Evolutionary conservation across 495 filamentous ascomycete species (phyloP).

Genomic region (Aspergillus avenaceus): DNA sequence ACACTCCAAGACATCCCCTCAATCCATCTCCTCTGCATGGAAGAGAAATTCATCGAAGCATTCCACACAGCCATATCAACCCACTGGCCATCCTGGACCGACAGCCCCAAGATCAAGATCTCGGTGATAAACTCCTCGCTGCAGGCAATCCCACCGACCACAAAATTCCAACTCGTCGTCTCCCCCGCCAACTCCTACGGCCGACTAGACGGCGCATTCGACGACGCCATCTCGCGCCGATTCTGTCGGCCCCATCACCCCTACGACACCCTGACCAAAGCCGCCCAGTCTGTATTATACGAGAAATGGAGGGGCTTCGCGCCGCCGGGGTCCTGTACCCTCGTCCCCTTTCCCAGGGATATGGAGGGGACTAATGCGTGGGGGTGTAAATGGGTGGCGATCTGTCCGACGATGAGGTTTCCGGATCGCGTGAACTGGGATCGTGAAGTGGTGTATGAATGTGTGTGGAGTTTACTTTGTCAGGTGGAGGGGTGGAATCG

Average conservation of each 20-base stretch:
- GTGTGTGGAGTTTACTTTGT: conserved; percentile 47
- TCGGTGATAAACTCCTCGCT: conserved; percentile 2
- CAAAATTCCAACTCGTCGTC: conserved; percentile 43
- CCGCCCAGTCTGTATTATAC: conserved; percentile 39
- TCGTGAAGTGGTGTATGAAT: conserved; percentile 51
- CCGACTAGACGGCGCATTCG: conserved; percentile 49
- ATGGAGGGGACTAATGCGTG: conserved; percentile 25
- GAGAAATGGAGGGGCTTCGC: conserved; percentile 44
- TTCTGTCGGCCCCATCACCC: conserved; percentile 37
- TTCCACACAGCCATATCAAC: conserved; percentile 9
- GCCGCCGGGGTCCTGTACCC: conserved; percentile 44
- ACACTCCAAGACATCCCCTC: conserved; percentile 8
- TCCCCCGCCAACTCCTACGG: conserved; percentile 52
- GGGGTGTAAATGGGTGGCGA: conserved; percentile 38
- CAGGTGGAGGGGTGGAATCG: conserved; percentile 43
- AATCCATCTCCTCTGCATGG: conserved; percentile 17
- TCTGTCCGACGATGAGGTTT: conserved; percentile 50
- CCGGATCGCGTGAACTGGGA: conserved; percentile 41
- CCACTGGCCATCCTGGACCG: conserved; percentile 1
- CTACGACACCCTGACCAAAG: conserved; percentile 42
- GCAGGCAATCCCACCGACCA: neutral
- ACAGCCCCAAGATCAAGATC: conserved; percentile 6
- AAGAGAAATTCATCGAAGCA: conserved; percentile 7
- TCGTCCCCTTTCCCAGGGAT: conserved; percentile 35
- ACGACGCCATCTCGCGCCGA: conserved; percentile 47